Evolutionary conservation across 306 rosid genomes (phyloP), one percentile per base, ranked within the genome.

Genomic region (Aeschynomene evenia): DNA sequence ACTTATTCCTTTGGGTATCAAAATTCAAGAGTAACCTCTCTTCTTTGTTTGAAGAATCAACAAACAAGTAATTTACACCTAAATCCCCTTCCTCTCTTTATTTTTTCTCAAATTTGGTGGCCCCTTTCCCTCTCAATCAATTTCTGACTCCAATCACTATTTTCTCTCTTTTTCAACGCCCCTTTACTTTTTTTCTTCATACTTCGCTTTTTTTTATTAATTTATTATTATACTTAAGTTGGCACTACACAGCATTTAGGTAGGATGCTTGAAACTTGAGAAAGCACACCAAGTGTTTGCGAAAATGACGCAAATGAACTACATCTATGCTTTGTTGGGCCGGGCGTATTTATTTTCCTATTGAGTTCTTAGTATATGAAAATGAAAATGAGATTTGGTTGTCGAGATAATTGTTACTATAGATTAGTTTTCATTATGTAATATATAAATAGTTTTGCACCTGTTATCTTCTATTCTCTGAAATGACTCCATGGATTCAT

Each of bases 281-380:
- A 13, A 59, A 2, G 82, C 79, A 62, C 77, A 42, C 79, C 79
- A 77, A 7, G 43, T 81, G 85, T 81, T 72, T 81, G 82, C 3
- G 26, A 37, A n/a, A 72, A 81, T 62, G 9, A 11, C 31, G 33
- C 40, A 54, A 61, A 70, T 66, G 68, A 71, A 5, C 24, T 21
- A 7, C 10, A 24, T 14, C n/a, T 18, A 8, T 23, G n/a, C 54
- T 36, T 34, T 43, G 48, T 11, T 61, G 11, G 55, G n/a, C n/a
- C n/a, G n/a, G n/a, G 39, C 3, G 13, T 1, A 71, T 11, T 46
- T 11, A 0, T 37, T 28, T 28, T 28, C 31, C 31, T 4, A 3
- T 28, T 28, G 0, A 28, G 31, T 28, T 1, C 3, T 28, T 28
- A 4, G 31, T 28, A 3, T 6, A 28, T 28, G 31, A 4, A 28